Evolutionary conservation across 2,329 filamentous ascomycete genomes (phyloP), one percentile per base, ranked within the genome.

Genomic region (Fusarium phyllophilum): DNA sequence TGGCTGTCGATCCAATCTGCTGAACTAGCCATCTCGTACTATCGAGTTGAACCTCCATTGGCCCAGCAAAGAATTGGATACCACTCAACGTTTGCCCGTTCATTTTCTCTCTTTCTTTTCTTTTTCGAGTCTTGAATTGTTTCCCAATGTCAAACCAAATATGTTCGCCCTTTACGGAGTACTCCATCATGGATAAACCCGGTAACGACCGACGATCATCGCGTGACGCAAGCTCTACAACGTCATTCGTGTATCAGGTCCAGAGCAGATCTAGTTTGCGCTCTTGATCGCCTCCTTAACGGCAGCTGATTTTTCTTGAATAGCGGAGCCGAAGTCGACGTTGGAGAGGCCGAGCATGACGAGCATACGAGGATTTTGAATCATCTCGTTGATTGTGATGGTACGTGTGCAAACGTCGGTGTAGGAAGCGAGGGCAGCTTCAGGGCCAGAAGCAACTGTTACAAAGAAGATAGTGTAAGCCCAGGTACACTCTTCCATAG

Each of bases 331-430:
- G 54, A 81, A 79, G 39, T 83, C 78, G 29, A 81, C 59, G 29
- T 68, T 66, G 17, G 76, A 69, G 24, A 82, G 72, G 22, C 82
- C 82, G 59, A 83, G 79, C 77, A 81, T 78, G 46, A 70, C 68
- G 31, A 83, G 70, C 76, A 81, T 77, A 46, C 68, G 71, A 6
- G 78, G 77, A 20, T 78, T 77, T 29, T 72, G 73, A 39, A 83
- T 73, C 72, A 83, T 79, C 70, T 81, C 72, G 69, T 82, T 69
- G 48, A 82, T 71, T 38, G 78, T 82, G 31, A 76, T 42, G 39
- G 77, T 75, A 41, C 82, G 80, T 31, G 77, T 78, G 52, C 75
- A 69, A 36, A 82, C 79, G 62, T 83, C 81, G 31, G 55, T 70
- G 62, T 77, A 81, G 54, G 77, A 78, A 38, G 77, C 68, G 46